Evolutionary conservation across 192 early-diverging fungal genomes (phyloP), one percentile per base, ranked within the genome.

Genomic region (Jimgerdemannia lactiflua): DNA sequence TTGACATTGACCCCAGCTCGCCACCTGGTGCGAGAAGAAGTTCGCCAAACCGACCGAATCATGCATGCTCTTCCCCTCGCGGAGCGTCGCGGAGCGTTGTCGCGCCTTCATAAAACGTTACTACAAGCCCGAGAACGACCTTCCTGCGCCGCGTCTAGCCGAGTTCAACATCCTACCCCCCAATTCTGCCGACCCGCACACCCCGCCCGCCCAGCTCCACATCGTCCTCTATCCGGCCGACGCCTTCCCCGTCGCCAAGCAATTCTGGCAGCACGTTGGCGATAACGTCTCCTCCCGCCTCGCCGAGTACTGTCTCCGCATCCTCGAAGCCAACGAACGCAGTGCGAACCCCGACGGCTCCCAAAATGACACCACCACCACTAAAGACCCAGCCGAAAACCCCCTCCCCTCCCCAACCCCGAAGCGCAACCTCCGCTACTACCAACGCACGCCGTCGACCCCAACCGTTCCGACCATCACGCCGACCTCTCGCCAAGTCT

Each of bases 261-360:
- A 90, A 85, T 97, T 92, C 78, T 99, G 97, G 97, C 96, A 98
- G 84, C 97, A 99, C 80, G 80, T 94, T 4, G 97, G 97, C 40
- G 94, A 95, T 64, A 94, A 91, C 65, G 89, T 99, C 41, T 91
- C 93, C 2, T 94, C 94, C 3, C 90, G 97, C 49, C 87, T 94
- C 81, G 97, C 97, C 0, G 89, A 94, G 49, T 91, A 93, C 71
- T 94, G 92, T 78, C 77, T 99, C 70, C 81, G 87, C 54, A 84
- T 95, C 39, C 80, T 96, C 67, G 86, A 87, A 77, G 84, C 79
- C 74, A 94, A 89, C 63, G 70, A 82, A 19, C 67, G 70, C 19
- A 42, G 42, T 8, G 69, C 64, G 4, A 70, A 76, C 20, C 10
- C 67, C 74, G 79, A 9, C 4, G 42, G 19, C 64, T 29, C 29